Conservation (phyloP, 2,329 filamentous ascomycete species). For the Aureobasidium subglaciale region DNA sequence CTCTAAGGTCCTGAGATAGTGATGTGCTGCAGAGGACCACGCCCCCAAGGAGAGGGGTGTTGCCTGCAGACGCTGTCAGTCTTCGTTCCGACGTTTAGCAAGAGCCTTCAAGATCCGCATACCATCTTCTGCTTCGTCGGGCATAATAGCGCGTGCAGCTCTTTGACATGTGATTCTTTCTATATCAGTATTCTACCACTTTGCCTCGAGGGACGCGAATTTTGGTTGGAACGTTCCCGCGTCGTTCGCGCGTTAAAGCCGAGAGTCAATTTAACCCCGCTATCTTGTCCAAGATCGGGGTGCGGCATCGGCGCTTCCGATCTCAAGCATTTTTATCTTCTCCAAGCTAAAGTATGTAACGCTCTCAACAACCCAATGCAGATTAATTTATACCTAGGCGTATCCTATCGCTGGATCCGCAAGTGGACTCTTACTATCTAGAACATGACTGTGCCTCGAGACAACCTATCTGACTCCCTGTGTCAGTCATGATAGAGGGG, state of each 20-base stretch:
- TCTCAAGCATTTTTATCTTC: no score
- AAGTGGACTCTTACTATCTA: no score
- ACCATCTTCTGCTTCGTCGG: constrained; percentile 5
- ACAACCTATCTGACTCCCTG: no score
- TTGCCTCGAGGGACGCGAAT: constrained; percentile 1
- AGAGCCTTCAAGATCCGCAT: no score
- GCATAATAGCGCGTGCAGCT: not conserved
- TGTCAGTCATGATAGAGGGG: no score
- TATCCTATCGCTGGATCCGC: no score
- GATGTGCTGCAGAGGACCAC: constrained; percentile 12
- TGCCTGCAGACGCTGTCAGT: not conserved
- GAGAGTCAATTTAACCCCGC: not conserved
- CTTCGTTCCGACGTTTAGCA: not conserved
- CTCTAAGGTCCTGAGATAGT: constrained; percentile 2
- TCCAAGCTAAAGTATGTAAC: no score
- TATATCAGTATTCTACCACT: not conserved
- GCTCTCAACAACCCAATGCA: no score
- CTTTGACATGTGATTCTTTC: not conserved
- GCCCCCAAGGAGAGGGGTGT: not conserved
- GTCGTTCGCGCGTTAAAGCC: not conserved
- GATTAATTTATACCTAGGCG: no score
- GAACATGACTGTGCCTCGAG: no score
- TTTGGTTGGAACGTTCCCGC: not conserved
- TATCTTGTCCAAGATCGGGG: not conserved
- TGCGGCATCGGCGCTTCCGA: not conserved